Base-by-base conservation (phyloP, 2,329 filamentous ascomycete species). In the Botryotinia globosa region DNA sequence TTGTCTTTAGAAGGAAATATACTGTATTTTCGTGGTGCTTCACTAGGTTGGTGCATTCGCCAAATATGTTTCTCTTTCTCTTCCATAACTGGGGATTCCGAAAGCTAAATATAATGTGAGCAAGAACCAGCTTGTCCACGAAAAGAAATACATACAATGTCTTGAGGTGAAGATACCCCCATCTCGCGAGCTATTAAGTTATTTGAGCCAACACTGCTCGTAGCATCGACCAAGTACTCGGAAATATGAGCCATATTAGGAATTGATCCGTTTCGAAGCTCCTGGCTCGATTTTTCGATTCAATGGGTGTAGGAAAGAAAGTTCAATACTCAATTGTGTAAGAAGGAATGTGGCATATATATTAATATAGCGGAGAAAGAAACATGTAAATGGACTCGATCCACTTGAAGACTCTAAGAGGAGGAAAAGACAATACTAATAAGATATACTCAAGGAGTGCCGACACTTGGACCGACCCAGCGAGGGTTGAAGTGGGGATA, bases 31-130 rank as follows among this genome's bases (percentile, higher is more conserved):
- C 85, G 85, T 44, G 70, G 51, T 10, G 75, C 65, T 72, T 82
- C 79, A 62, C 87, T 85, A 18, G 85, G 80, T 74, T 88, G 86
- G 75, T 87, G 85, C 86, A 90, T 89, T 79, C 87, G 88, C 87
- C 87, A 88, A 65, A 84, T 80, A 77, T 84, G 86, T 81, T 86
- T 88, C 73, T 87, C 85, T 69, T 84, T 77, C 45, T 80, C 78
- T 32, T 78, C 75, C 61, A 62, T 68, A 14, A 56, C 63, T 61
- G 75, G 54, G 39, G 39, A 54, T 67, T 77, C 75, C 32, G 39
- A 34, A 72, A 71, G 62, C 77, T 79, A 77, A 75, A 68, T 61
- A 76, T 76, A 73, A 51, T 70, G 58, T 73, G 54, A 75, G 75
- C 54, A 72, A 75, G 34, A 37, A 65, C 32, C 39, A 42, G 22